A percentile compares a stretch with the other conserved stretches of the same genome.
These are phyloP conservation scores for Thraustochytrium sp. DNA, from an alignment of 352 stramenopile genomes.

Conservation along the genomic window DNA sequence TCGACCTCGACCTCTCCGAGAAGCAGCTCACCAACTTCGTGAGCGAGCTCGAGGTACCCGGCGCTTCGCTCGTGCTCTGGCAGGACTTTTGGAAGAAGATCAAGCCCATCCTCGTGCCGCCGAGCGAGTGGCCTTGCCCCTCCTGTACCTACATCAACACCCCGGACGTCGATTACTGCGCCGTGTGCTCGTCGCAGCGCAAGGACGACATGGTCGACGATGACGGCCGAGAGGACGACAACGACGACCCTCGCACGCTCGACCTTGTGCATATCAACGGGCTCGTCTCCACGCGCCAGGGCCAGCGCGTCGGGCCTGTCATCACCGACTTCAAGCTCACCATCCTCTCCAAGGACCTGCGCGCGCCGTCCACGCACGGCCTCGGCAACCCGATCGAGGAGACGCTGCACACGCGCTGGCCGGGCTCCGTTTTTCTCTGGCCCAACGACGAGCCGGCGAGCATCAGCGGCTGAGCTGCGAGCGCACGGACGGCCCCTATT, in stretches of 20 bases:
- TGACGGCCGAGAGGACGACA: conserved; percentile 14
- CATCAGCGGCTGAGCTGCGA: background rate
- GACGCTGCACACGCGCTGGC: conserved; percentile 70
- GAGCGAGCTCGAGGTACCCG: conserved; percentile 46
- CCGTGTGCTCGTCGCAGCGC: background rate
- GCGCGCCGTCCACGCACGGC: conserved; percentile 46
- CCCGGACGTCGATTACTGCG: background rate
- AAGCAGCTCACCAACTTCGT: background rate
- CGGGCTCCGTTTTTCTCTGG: conserved; percentile 29
- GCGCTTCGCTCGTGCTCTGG: conserved; percentile 70
- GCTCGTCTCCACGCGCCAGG: conserved; percentile 10
- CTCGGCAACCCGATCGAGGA: conserved; percentile 64
- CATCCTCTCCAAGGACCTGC: conserved; percentile 13
- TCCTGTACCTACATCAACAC: conserved; percentile 16
- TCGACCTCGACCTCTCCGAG: conserved; percentile 53
- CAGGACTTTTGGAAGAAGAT: conserved; percentile 73
- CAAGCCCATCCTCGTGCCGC: conserved; percentile 58
- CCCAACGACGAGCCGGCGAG: conserved; percentile 11
- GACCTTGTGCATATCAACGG: conserved; percentile 32
- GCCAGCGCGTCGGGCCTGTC: background rate
- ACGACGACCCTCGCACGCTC: conserved; percentile 1
- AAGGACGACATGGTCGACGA: conserved; percentile 20
- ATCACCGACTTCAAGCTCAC: conserved; percentile 29
- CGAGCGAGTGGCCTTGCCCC: conserved; percentile 23
- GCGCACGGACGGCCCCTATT: background rate